Base-by-base conservation (phyloP, 331 rosid genomes). In the Cydonia oblonga region DNA sequence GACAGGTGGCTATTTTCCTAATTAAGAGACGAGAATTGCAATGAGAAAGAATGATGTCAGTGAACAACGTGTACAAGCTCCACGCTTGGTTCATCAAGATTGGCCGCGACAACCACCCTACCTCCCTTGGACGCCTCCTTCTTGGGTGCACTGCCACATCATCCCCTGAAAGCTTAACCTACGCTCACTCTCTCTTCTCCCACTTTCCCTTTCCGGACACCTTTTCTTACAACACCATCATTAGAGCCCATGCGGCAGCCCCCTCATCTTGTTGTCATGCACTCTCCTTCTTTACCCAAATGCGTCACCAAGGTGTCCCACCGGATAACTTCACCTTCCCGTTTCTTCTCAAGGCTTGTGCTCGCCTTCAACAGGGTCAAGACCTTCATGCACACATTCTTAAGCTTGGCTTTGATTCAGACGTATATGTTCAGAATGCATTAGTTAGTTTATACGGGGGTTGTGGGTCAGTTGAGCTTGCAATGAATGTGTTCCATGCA, bases 271-370 rank as follows among this genome's bases (percentile, higher is more conserved):
- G 89, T 60, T 63, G 81, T 77, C 75, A 72, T 19, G 78, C 93
- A 42, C 9, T 75, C 73, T 70, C 77, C 33, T 80, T 83, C 59
- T 90, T 90, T 76, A 32, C 76, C 78, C 72, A 69, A 35, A 86
- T 90, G 91, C 87, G 79, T 74, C 83, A 63, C 22, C 71, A 26
- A 64, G 68, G 53, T 63, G 77, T 83, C 68, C 84, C 87, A 9
- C 64, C 69, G 20, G 90, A 90, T 61, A 69, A 81, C 78, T 90
- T 84, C 82, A 90, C 93, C 54, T 88, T 90, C 84, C 96, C 93
- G 3, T 86, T 88, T 70, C 73, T 90, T 74, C 91, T 90, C 53
- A 83, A 75, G 68, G 80, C 83, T 63, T 78, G 80, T 4, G 60
- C 87, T 76, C 76, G 75, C 26, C 71, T 83, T 14, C 79, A 72